Percentiles rank a stretch among this genome's conserved stretches.
phyloP scores from a whole-genome alignment of 257 asterid genomes.

The Penstemon eatonii region DNA sequence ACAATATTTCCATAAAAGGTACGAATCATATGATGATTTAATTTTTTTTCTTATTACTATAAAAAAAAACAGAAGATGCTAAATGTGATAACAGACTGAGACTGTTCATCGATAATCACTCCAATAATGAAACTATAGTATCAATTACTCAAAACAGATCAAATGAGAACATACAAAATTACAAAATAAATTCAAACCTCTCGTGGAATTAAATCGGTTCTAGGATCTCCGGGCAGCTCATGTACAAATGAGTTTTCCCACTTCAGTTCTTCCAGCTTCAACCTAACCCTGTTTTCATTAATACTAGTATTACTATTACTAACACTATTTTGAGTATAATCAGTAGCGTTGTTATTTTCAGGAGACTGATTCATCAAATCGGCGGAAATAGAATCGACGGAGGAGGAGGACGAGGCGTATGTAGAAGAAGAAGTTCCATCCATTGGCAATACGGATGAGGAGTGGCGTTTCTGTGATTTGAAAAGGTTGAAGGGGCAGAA shows the following conservation, averaged over 20 bases:
- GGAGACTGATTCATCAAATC: conserved; percentile 62
- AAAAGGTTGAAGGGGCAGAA: conserved; percentile 31
- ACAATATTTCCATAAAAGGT: too few species aligned
- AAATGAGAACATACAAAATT: background rate
- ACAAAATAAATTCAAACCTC: conserved; percentile 49
- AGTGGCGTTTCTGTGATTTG: conserved; percentile 38
- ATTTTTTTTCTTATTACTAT: too few species aligned
- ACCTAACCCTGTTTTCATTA: conserved; percentile 31
- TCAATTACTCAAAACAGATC: too few species aligned
- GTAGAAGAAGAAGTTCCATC: conserved; percentile 44
- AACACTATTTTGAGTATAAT: conserved; percentile 4
- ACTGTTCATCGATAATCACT: too few species aligned
- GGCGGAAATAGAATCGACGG: conserved; percentile 65
- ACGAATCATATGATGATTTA: too few species aligned
- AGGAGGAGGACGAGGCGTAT: background rate
- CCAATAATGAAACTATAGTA: too few species aligned
- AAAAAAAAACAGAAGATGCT: too few species aligned
- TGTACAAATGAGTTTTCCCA: conserved; percentile 92
- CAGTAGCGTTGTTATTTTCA: conserved; percentile 21
- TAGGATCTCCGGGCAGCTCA: conserved; percentile 83
- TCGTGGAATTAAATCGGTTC: conserved; percentile 68
- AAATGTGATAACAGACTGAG: too few species aligned
- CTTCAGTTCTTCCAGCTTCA: conserved; percentile 76
- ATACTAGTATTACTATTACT: conserved; percentile 8
- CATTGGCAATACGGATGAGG: conserved; percentile 46